Evolutionary conservation across 2,329 filamentous ascomycete genomes (phyloP).

Genomic region (Diaporthe velutina): DNA sequence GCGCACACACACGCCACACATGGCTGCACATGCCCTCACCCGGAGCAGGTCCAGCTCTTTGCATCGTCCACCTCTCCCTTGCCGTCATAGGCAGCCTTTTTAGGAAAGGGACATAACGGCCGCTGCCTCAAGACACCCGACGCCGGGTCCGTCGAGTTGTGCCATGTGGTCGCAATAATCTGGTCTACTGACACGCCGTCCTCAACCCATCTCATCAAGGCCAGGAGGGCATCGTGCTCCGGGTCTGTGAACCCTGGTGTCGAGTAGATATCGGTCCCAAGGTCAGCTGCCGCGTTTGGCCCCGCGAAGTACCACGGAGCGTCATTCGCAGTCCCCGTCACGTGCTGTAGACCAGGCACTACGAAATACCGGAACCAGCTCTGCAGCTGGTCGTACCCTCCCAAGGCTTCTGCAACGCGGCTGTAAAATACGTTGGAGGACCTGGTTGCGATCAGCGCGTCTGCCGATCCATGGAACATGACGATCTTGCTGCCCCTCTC

Average conservation of each 20-base stretch:
- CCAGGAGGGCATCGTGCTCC: conserved; percentile 48
- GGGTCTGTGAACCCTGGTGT: conserved; percentile 53
- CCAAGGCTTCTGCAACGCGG: conserved; percentile 52
- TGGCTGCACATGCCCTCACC: neutral
- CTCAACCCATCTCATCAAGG: conserved; percentile 45
- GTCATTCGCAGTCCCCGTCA: conserved; percentile 48
- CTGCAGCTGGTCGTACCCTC: conserved; percentile 49
- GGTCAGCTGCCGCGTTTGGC: conserved; percentile 45
- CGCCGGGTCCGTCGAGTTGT: conserved; percentile 31
- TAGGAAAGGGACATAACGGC: conserved; percentile 46
- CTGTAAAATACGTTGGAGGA: conserved; percentile 51
- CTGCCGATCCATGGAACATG: conserved; percentile 56
- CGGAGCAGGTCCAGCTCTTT: conserved; percentile 35
- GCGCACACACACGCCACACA: neutral
- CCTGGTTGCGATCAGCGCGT: conserved; percentile 51
- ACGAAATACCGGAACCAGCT: conserved; percentile 65
- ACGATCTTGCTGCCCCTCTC: conserved; percentile 55
- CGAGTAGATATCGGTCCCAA: conserved; percentile 47
- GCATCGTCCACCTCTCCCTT: conserved; percentile 33
- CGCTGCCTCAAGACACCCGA: conserved; percentile 43
- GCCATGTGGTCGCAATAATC: conserved; percentile 43
- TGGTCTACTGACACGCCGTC: conserved; percentile 38
- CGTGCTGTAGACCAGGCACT: conserved; percentile 66
- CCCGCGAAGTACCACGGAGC: conserved; percentile 53
- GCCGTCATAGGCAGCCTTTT: conserved; percentile 38